Conservation (phyloP, 192 early-diverging fungal genomes). For the Coemansia sp. region DNA sequence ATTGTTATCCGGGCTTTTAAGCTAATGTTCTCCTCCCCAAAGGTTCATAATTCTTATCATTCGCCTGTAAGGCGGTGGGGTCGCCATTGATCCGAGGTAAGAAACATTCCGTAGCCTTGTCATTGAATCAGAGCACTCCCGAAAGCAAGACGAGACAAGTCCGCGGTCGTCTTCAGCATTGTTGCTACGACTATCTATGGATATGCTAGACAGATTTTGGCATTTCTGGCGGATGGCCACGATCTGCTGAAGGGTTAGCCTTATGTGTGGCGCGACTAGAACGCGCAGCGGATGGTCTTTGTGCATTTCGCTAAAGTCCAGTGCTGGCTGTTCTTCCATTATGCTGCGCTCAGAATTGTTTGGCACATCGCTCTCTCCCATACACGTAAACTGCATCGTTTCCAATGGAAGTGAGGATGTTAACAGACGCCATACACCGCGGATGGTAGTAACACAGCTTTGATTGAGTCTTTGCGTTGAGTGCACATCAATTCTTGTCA, state of each 20-base stretch:
- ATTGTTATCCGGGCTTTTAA: not conserved
- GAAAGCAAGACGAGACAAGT: not conserved
- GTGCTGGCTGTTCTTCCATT: not conserved
- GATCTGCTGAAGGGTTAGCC: constrained; percentile 14
- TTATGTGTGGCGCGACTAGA: constrained; percentile 15
- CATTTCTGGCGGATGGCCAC: constrained; percentile 25
- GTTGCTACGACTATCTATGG: not conserved
- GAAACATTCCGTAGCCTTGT: not conserved
- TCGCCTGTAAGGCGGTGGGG: constrained; percentile 2
- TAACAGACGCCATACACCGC: constrained; percentile 28
- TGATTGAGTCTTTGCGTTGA: not conserved
- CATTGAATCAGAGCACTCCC: constrained; percentile 1
- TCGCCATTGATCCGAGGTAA: not conserved
- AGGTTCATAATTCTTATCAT: constrained; percentile 10
- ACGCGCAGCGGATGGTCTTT: constrained; percentile 16
- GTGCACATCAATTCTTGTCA: constrained; percentile 14
- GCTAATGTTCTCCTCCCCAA: not conserved
- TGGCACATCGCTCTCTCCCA: not conserved
- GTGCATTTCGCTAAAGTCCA: constrained; percentile 18
- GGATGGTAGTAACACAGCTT: constrained; percentile 4
- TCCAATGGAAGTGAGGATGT: constrained; percentile 13
- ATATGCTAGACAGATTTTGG: constrained; percentile 6
- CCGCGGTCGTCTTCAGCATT: not conserved
- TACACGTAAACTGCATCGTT: constrained; percentile 9
- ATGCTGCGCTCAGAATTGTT: not conserved